Conservation (phyloP, 192 early-diverging fungal species). For the Powellomyces hirtus region DNA sequence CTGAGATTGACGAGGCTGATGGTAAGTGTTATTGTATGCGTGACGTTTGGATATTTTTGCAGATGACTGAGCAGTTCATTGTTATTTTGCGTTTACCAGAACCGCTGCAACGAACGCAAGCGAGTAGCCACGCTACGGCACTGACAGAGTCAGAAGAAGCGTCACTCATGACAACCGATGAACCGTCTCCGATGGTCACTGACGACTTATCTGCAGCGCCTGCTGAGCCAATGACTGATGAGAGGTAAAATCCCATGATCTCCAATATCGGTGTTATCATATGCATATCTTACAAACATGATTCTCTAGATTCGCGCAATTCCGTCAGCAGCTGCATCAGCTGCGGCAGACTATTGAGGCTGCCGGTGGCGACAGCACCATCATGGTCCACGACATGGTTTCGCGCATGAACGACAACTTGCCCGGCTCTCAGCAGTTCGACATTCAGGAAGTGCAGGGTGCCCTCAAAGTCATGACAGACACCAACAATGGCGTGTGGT, state of each 20-base stretch:
- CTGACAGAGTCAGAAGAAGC: neutral
- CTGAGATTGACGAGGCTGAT: neutral
- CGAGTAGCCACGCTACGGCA: neutral
- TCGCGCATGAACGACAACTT: slow-evolving; percentile 32
- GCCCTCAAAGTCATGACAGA: slow-evolving; percentile 35
- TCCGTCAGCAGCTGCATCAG: slow-evolving; percentile 19
- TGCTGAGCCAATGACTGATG: too few species aligned
- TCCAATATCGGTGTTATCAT: too few species aligned
- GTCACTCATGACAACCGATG: neutral
- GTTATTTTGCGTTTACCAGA: too few species aligned
- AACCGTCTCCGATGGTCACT: neutral
- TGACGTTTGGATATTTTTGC: too few species aligned
- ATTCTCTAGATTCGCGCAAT: slow-evolving; percentile 12
- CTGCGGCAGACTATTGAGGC: slow-evolving; percentile 16
- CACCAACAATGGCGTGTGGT: slow-evolving; percentile 42
- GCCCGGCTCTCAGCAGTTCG: slow-evolving; percentile 35
- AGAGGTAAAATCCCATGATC: too few species aligned
- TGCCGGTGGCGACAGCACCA: slow-evolving; percentile 9
- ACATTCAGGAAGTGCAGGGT: slow-evolving; percentile 22
- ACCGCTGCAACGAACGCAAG: too few species aligned
- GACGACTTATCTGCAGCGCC: neutral
- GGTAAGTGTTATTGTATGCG: too few species aligned
- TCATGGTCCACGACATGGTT: slow-evolving; percentile 40
- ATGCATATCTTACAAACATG: neutral
- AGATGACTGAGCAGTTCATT: too few species aligned